Percentiles rank a stretch among this genome's conserved stretches.
Evolutionary conservation across 805 yeast genomes (phyloP).

Genomic region (Alloascoidea hylecoeti): DNA sequence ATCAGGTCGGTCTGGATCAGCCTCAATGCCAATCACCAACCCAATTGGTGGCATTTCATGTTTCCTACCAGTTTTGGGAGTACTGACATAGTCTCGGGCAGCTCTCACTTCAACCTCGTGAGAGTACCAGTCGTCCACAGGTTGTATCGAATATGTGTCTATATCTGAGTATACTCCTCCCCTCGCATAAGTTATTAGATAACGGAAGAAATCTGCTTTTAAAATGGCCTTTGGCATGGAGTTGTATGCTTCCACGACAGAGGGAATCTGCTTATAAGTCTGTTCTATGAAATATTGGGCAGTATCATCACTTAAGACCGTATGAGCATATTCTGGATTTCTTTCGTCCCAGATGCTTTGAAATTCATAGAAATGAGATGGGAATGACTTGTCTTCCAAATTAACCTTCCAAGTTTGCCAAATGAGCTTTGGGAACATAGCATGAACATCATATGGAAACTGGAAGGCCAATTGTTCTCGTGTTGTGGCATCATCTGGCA

Average conservation of each 20-base stretch:
- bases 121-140: slow-evolving; percentile 67
- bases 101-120: slow-evolving; percentile 4
- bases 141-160: slow-evolving; percentile 68
- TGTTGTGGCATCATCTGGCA: slow-evolving; percentile 1
- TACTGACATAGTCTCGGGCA: not conserved
- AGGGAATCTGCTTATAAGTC: slow-evolving; percentile 59
- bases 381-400: slow-evolving; percentile 39
- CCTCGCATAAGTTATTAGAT: slow-evolving; percentile 70
- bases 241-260: slow-evolving; percentile 60
- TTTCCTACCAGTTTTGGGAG: not conserved
- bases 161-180: slow-evolving; percentile 93
- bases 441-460: not conserved
- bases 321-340: slow-evolving; percentile 57
- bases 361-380: slow-evolving; percentile 31
- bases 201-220: slow-evolving; percentile 89
- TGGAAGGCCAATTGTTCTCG: slow-evolving; percentile 2
- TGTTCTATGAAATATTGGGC: slow-evolving; percentile 42
- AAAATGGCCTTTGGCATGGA: slow-evolving; percentile 69
- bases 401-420: slow-evolving; percentile 95
- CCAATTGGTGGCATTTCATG: slow-evolving; percentile 34
- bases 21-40: slow-evolving; percentile 81
- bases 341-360: slow-evolving; percentile 51
- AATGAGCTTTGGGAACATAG: slow-evolving; percentile 57
- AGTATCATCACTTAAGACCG: slow-evolving; percentile 56
- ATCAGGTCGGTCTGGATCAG: slow-evolving; percentile 91